Evolutionary conservation across 2,329 filamentous ascomycete genomes (phyloP).

Genomic region (Pseudocercospora fijiensis): DNA sequence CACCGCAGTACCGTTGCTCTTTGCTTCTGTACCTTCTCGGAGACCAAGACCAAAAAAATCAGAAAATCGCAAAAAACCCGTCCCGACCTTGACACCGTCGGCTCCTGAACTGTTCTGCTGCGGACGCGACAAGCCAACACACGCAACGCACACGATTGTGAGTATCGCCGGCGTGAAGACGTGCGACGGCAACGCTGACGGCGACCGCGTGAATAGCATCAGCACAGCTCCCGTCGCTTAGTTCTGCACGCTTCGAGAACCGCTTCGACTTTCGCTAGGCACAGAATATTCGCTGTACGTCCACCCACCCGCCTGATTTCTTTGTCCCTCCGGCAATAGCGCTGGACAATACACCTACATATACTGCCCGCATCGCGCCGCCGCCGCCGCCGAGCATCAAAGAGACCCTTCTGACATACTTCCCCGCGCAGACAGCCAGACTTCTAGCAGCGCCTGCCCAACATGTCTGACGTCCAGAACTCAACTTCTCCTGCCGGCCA

Average conservation of each 20-base stretch:
- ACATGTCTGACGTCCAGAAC: constrained; percentile 48
- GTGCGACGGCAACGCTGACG: constrained; percentile 2
- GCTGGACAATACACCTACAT: constrained; percentile 15
- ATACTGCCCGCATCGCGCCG: constrained; percentile 6
- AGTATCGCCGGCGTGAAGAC: neutral
- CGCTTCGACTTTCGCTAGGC: neutral
- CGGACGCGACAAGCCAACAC: constrained; percentile 10
- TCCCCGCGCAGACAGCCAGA: constrained; percentile 12
- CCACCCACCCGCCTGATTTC: neutral
- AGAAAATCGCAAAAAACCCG: constrained; percentile 38
- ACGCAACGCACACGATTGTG: constrained; percentile 2
- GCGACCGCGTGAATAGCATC: neutral
- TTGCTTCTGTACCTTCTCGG: constrained; percentile 23
- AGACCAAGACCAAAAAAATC: constrained; percentile 42
- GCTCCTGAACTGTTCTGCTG: constrained; percentile 4
- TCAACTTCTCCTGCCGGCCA: constrained; percentile 61
- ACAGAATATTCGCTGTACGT: constrained; percentile 15
- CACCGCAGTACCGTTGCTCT: constrained; percentile 15
- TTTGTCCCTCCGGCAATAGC: constrained; percentile 15
- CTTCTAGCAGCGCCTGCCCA: constrained; percentile 14
- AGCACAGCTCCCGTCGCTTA: neutral
- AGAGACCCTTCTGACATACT: constrained; percentile 17
- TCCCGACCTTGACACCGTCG: constrained; percentile 29
- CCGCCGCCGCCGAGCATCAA: constrained; percentile 1
- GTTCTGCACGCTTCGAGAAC: constrained; percentile 6